Base-by-base conservation (phyloP, 495 filamentous ascomycete species). In the Cercophora scortea region DNA sequence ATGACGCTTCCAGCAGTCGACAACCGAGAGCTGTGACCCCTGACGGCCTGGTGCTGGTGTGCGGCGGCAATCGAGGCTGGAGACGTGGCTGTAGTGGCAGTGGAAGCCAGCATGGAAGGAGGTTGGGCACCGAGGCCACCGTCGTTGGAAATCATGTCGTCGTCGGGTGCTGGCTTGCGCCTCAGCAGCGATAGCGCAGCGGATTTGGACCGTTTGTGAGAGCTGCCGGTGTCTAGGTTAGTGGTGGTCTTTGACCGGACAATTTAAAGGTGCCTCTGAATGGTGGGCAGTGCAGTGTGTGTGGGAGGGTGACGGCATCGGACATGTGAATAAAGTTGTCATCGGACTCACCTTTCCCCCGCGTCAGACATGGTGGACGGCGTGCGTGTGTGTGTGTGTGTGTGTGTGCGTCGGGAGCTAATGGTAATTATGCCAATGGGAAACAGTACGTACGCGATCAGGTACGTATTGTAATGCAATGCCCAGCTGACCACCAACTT, bases 201-300 rank as follows among this genome's bases (percentile, higher is more conserved):
- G 17, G 77, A 79, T 57, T 77, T 80, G 42, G 71, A 72, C 53
- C 78, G 73, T 63, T 72, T 76, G 58, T 82, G 78, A 41, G 61
- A 61, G 54, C 71, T 77, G 52, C 1, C 40, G 6, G 17, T 4
- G 33, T 11, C 12, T 8, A 5, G 32, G 53, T 62, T 47, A 64
- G 54, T 48, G 15, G 17, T n/a, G 11, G 4, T 10, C 9, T 38
- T 38, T 38, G 25, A 25, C 25, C 2, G 38, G 38, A 16, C 38
- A n/a, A n/a, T n/a, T n/a, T n/a, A n/a, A n/a, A n/a, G n/a, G n/a
- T n/a, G n/a, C n/a, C n/a, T n/a, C n/a, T n/a, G n/a, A n/a, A n/a
- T n/a, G n/a, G n/a, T n/a, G n/a, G n/a, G n/a, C n/a, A n/a, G n/a
- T n/a, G n/a, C n/a, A n/a, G n/a, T n/a, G n/a, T n/a, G n/a, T n/a